Percentiles rank a stretch among this genome's conserved stretches.
Evolutionary conservation across 257 asterid species (phyloP).

Genomic region (Gardenia jasminoides): DNA sequence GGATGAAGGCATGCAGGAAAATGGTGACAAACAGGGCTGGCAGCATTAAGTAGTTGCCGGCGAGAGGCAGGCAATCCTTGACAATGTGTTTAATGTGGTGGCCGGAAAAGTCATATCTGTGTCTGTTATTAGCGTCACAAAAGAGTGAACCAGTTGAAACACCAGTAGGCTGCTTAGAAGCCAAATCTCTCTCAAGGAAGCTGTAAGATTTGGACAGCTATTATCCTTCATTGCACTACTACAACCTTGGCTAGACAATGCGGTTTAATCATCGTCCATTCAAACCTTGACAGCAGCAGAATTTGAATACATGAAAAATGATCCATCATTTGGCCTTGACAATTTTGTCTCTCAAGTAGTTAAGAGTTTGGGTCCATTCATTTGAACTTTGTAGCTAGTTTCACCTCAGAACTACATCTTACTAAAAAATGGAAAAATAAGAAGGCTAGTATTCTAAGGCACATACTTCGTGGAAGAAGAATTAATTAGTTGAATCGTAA

Average conservation of each 20-base stretch:
- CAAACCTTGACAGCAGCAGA: neutral
- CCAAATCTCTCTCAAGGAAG: neutral
- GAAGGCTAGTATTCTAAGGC: neutral
- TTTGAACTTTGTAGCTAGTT: neutral
- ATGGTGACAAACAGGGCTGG: conserved; percentile 13
- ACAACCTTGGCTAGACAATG: neutral
- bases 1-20: neutral
- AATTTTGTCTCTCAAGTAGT: neutral
- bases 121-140: conserved; percentile 25
- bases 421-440: neutral
- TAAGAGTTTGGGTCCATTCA: neutral
- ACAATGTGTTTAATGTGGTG: conserved; percentile 38
- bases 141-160: conserved; percentile 29
- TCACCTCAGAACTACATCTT: neutral
- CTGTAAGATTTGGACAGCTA: neutral
- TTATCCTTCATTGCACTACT: neutral
- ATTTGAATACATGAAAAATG: neutral
- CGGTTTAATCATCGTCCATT: neutral
- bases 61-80: conserved; percentile 44
- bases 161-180: neutral
- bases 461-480: neutral
- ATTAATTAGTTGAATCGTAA: neutral
- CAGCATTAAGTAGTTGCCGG: conserved; percentile 47
- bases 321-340: neutral
- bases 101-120: neutral